Percentiles rank a stretch among this genome's conserved stretches.
Conservation (phyloP, 2,329 filamentous ascomycete genomes). For the Paracoccidioides brasiliensis region DNA sequence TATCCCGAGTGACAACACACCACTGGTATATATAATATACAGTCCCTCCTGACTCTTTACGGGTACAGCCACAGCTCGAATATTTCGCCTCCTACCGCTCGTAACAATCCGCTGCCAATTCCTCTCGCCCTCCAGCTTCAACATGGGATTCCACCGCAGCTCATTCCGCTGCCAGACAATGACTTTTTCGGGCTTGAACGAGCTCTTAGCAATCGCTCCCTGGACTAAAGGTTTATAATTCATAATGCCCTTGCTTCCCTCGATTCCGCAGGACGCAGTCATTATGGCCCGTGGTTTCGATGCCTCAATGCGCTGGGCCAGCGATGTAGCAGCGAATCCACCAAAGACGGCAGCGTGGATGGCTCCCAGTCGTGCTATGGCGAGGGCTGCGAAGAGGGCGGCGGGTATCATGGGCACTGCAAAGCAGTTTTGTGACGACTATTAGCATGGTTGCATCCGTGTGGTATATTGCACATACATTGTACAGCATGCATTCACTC, state of each 20-base stretch:
- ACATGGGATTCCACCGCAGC: conserved; percentile 57
- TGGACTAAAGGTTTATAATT: conserved; percentile 66
- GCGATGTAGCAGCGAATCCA: conserved; percentile 67
- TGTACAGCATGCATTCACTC: too few species aligned
- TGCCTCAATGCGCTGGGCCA: conserved; percentile 81
- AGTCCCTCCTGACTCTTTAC: conserved; percentile 64
- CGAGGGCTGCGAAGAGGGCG: conserved; percentile 73
- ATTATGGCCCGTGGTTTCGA: conserved; percentile 63
- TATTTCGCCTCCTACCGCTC: conserved; percentile 52
- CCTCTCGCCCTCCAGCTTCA: conserved; percentile 54
- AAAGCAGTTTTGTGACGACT: conserved; percentile 5
- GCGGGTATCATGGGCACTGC: conserved; percentile 91
- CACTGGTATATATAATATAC: conserved; percentile 85
- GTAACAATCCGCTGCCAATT: conserved; percentile 68
- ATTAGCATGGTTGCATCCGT: too few species aligned
- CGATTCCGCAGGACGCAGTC: conserved; percentile 85
- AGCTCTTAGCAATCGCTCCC: conserved; percentile 54
- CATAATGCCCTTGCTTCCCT: conserved; percentile 67
- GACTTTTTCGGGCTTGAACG: conserved; percentile 57
- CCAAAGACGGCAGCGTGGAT: conserved; percentile 90
- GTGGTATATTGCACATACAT: too few species aligned
- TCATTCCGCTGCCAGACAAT: conserved; percentile 77
- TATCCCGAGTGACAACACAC: conserved; percentile 18
- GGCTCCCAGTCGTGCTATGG: conserved; percentile 67
- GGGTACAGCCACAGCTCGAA: conserved; percentile 62